These are phyloP conservation scores for Colletotrichum tamarilloi DNA, from an alignment of 2,329 filamentous ascomycete genomes.

Conservation along the genomic window DNA sequence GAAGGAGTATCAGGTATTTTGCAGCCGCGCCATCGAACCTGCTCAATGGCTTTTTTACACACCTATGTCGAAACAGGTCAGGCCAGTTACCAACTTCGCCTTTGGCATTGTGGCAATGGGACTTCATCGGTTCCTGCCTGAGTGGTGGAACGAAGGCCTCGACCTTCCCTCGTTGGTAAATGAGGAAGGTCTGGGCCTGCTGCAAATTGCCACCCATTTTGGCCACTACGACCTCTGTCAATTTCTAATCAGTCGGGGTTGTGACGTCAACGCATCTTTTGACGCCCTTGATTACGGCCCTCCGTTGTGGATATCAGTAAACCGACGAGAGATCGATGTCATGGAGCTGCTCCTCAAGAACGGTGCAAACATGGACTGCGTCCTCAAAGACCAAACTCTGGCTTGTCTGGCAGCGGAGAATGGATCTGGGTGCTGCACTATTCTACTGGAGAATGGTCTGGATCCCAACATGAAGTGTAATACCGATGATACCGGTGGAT, in stretches of 20 bases:
- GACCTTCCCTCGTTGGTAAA: background rate
- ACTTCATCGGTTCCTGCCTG: background rate
- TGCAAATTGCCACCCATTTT: background rate
- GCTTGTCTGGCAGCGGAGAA: background rate
- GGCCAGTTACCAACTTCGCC: background rate
- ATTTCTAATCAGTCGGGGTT: background rate
- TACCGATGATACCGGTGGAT: background rate
- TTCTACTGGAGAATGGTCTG: background rate
- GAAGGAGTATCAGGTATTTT: background rate
- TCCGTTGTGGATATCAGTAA: background rate
- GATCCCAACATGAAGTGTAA: background rate
- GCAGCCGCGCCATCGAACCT: background rate
- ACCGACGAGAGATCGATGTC: background rate
- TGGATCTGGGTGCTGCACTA: background rate
- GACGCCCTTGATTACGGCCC: too few species aligned
- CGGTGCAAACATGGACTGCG: background rate
- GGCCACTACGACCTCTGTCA: background rate
- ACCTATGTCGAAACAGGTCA: too few species aligned
- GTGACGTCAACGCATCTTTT: background rate
- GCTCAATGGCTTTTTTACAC: too few species aligned
- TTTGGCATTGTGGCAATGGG: background rate
- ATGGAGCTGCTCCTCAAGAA: background rate
- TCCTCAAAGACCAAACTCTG: accelerated
- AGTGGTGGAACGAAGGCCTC: background rate
- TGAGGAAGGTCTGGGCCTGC: accelerated